Evolutionary conservation across 2,329 filamentous ascomycete species (phyloP).

Genomic region (Atkinsonella texensis): DNA sequence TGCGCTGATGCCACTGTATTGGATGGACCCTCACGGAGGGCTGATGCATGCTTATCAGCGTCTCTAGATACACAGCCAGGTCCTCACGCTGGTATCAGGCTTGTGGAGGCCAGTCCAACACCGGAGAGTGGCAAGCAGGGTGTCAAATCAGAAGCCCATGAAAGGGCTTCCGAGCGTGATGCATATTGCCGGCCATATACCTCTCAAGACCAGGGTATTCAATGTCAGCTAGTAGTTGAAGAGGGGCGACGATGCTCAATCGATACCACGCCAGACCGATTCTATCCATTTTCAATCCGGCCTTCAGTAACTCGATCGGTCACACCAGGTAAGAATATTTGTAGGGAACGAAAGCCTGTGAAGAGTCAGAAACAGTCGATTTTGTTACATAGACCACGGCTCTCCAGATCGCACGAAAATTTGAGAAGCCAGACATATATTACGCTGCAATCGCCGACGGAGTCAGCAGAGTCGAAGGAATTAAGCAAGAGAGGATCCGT

Average conservation of each 20-base stretch:
- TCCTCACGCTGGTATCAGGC: constrained; percentile 1
- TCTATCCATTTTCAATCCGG: constrained; percentile 11
- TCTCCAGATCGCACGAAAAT: constrained; percentile 8
- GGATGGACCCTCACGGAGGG: neutral
- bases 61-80: neutral
- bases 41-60: neutral
- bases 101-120: constrained; percentile 1
- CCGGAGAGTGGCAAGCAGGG: neutral
- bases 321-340: neutral
- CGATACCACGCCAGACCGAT: constrained; percentile 12
- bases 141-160: neutral
- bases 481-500: constrained; percentile 24
- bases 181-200: neutral
- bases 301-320: neutral
- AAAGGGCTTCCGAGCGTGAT: neutral
- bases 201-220: constrained; percentile 3
- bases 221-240: constrained; percentile 4
- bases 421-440: constrained; percentile 4
- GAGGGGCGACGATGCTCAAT: constrained; percentile 5
- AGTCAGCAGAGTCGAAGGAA: constrained; percentile 10
- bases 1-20: neutral
- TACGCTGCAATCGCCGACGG: constrained; percentile 1
- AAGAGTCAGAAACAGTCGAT: neutral
- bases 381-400: constrained; percentile 7
- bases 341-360: neutral